Base-by-base conservation (phyloP, 495 filamentous ascomycete species). In the Aeminium ludgeri region DNA sequence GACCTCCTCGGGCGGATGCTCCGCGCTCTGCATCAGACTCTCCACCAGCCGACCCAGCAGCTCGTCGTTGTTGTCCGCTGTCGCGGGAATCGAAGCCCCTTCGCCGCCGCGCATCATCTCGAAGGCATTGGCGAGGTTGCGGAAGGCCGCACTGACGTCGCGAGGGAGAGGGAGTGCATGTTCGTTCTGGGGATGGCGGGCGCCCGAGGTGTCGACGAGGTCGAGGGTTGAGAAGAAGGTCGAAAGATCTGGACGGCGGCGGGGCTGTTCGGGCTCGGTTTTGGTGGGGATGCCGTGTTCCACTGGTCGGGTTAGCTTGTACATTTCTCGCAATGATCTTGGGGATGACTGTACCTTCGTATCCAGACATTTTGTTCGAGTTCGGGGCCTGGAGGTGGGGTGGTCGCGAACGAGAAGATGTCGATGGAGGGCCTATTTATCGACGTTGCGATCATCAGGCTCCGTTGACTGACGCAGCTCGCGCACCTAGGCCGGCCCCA, bases 211-310 rank as follows among this genome's bases (percentile, higher is more conserved):
- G 42, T 65, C 62, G 45, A 81, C 72, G 42, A 72, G 67, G 50
- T 78, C 70, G 37, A 91, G 76, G 36, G 78, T 75, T 32, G 76
- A 65, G 65, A 80, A 86, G 73, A 96, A 95, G 58, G 78, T 82
- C 34, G 79, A 78, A 61, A 94, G 79, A 63, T 92, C 83, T 29
- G 84, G 74, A 34, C 82, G 81, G 34, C 82, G 81, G 30, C 62
- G 64, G 51, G 64, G 50, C 48, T 64, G 29, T 42, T 53, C 45
- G 39, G 62, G 48, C 42, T 52, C 40, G 30, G 44, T 30, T n/a
- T 56, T 39, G 19, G 54, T 34, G 28, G 56, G 44, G 55, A 81
- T 81, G 56, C 78, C 80, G 66, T 95, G 86, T 59, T 94, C 86
- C 55, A 87, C 86, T 93, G 50, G n/a, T 15, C 4, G 20, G 27